A percentile compares a stretch with the other conserved stretches of the same genome.
These are phyloP conservation scores for Pouteria glomerata DNA, from an alignment of 148 eudicot species.

Conservation along the genomic window DNA sequence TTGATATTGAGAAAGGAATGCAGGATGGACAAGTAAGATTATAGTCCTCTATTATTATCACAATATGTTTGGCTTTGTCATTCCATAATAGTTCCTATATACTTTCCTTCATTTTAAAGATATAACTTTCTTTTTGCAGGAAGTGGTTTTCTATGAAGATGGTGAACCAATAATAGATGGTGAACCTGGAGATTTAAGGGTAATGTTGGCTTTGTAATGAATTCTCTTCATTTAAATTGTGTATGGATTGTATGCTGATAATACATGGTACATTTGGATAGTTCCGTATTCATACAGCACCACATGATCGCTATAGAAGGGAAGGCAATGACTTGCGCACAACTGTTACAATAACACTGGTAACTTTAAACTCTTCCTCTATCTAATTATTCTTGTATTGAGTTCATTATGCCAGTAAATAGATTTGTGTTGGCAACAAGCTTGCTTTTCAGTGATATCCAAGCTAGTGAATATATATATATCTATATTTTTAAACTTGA, in stretches of 20 bases:
- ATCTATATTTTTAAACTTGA: too few relatives aligned
- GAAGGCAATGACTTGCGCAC: slow-evolving; percentile 85
- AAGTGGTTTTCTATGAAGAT: slow-evolving; percentile 82
- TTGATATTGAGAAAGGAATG: slow-evolving; percentile 99
- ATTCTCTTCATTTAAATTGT: neutral
- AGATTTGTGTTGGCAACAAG: neutral
- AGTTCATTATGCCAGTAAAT: neutral
- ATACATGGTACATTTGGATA: slow-evolving; percentile 19
- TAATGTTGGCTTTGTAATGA: slow-evolving; percentile 16
- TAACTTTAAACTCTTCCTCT: slow-evolving; percentile 23
- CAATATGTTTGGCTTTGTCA: neutral
- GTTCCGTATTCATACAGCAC: slow-evolving; percentile 90
- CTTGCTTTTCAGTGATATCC: slow-evolving; percentile 5
- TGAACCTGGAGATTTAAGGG: slow-evolving; percentile 94
- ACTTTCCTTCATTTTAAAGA: neutral
- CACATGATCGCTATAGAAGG: slow-evolving; percentile 79
- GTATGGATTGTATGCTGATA: neutral
- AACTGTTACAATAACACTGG: slow-evolving; percentile 79
- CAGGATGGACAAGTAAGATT: slow-evolving; percentile 90
- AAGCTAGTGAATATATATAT: too few relatives aligned
- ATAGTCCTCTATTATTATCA: neutral
- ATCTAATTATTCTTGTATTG: neutral
- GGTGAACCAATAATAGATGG: slow-evolving; percentile 96
- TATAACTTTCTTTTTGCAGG: slow-evolving; percentile 34
- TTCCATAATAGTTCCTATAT: neutral